Evolutionary conservation across 176 grass and related monocot species (phyloP).

Genomic region (Puccinellia tenuiflora): DNA sequence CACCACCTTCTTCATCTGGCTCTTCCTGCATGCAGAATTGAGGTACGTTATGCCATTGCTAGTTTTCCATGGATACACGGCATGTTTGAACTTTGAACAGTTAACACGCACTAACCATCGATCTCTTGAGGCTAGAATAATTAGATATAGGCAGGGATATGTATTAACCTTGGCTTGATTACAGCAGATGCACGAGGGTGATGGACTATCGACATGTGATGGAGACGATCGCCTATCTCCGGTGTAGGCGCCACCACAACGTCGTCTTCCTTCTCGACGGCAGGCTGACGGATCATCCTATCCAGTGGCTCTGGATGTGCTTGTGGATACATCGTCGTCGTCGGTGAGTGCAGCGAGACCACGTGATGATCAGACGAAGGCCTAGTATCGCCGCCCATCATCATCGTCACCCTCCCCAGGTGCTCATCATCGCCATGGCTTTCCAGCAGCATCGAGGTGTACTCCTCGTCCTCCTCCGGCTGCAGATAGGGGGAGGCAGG

Average conservation of each 20-base stretch:
- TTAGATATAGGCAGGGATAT: background rate
- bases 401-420: background rate
- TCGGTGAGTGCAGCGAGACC: background rate
- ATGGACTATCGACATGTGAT: slow-evolving; percentile 17
- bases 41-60: background rate
- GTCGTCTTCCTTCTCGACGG: background rate
- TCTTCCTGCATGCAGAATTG: slow-evolving; percentile 47
- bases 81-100: background rate
- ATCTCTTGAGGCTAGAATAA: background rate
- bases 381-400: background rate
- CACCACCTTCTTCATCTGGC: slow-evolving; percentile 84
- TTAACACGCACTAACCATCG: background rate
- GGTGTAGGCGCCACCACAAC: background rate
- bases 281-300: background rate
- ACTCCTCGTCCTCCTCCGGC: background rate
- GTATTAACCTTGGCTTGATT: slow-evolving; percentile 25
- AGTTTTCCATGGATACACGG: background rate
- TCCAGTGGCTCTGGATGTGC: background rate
- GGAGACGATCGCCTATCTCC: slow-evolving; percentile 9
- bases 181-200: background rate
- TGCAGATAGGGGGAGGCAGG: background rate
- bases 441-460: background rate
- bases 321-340: background rate
- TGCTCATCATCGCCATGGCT: background rate
- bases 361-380: background rate